Conservation (phyloP, 805 yeast species). For the Metschnikowia anglica region DNA sequence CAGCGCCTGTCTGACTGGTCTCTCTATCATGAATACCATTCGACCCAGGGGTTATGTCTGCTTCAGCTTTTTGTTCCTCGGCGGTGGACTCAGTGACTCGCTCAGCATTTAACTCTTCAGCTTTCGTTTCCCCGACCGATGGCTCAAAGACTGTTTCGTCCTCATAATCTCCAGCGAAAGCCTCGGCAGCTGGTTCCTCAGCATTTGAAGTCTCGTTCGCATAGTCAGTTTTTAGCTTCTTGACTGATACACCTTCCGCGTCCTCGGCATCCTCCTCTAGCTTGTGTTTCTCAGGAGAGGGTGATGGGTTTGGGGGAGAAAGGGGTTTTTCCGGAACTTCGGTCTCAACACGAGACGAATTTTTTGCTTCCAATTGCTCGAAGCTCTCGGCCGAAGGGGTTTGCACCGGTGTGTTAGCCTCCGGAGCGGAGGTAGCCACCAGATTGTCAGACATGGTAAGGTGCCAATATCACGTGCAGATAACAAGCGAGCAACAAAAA, state of each 20-base stretch:
- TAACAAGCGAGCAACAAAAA: background rate
- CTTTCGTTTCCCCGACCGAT: conserved; percentile 3
- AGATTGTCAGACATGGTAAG: conserved; percentile 28
- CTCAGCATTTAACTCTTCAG: background rate
- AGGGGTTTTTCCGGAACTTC: conserved; percentile 37
- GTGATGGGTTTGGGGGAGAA: conserved; percentile 48
- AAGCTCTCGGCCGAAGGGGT: conserved; percentile 38
- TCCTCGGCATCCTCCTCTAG: conserved; percentile 28
- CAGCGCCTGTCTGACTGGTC: background rate
- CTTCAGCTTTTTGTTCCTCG: background rate
- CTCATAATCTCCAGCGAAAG: too few species aligned
- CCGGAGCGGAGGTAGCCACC: conserved; percentile 24
- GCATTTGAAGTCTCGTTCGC: conserved; percentile 10
- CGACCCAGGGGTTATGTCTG: background rate
- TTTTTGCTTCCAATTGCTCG: conserved; percentile 22
- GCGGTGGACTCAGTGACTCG: background rate
- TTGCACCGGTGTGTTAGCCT: conserved; percentile 40
- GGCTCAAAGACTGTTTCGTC: conserved; percentile 4
- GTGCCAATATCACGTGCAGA: conserved; percentile 19
- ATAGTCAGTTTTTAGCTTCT: conserved; percentile 24
- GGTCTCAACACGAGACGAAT: conserved; percentile 11
- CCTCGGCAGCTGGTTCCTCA: conserved; percentile 1
- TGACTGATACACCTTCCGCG: conserved; percentile 15
- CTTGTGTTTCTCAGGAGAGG: conserved; percentile 39
- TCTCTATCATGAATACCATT: background rate